These are phyloP conservation scores for Trichoderma sp. DNA, from an alignment of 2,329 filamentous ascomycete species.

Conservation along the genomic window DNA sequence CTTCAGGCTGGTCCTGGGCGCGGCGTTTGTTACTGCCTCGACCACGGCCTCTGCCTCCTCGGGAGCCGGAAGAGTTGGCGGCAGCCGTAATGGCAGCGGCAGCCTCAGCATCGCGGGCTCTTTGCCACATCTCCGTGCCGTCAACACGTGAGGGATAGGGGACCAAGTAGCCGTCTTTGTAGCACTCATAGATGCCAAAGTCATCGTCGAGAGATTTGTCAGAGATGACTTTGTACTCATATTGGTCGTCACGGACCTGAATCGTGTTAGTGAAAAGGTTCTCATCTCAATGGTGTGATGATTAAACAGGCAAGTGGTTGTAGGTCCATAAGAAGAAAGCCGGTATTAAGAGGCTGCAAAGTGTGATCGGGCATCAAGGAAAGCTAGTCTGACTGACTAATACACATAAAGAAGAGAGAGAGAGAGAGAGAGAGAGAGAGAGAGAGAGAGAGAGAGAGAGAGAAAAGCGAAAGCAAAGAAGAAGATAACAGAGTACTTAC, in stretches of 20 bases:
- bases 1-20: constrained; percentile 52
- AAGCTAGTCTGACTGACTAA: constrained; percentile 27
- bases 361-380: background rate
- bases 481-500: constrained; percentile 41
- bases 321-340: background rate
- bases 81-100: constrained; percentile 37
- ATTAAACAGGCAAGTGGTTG: background rate
- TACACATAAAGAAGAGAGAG: background rate
- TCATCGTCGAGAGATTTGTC: constrained; percentile 47
- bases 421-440: background rate
- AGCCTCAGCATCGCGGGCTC: constrained; percentile 41
- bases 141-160: constrained; percentile 48
- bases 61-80: constrained; percentile 34
- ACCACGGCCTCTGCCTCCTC: constrained; percentile 35
- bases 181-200: constrained; percentile 47
- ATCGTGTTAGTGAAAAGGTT: constrained; percentile 22
- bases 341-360: background rate
- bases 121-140: constrained; percentile 47
- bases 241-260: constrained; percentile 48
- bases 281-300: background rate
- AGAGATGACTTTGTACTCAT: constrained; percentile 48
- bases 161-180: constrained; percentile 46
- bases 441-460: background rate
- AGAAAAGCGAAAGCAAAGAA: background rate
- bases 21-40: constrained; percentile 50